Base-by-base conservation (phyloP, 164 flowering plant genomes). In the Euptelea pleiosperma region DNA sequence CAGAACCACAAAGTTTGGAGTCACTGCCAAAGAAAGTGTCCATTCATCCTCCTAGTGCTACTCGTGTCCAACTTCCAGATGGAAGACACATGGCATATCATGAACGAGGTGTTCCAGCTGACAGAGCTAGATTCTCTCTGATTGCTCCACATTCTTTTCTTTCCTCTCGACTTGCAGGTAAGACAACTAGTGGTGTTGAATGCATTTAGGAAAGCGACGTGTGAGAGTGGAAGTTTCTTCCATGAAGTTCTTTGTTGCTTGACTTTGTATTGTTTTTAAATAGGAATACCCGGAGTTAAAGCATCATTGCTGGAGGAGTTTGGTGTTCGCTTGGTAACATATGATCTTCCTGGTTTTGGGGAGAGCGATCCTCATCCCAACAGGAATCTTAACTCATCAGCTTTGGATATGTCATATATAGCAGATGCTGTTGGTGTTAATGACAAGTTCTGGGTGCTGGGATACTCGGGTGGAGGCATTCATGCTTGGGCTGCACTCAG, bases 341-440 rank as follows among this genome's bases (percentile, higher is more conserved):
- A 88, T 78, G 99, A 93, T 77, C 95, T 88, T 74, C 99, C 99
- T 67, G 99, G 99, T 69, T 93, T 93, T 79, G 99, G 99, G 33
- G 97, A 93, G 87, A 93, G 99, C 54, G 97, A 90, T 60, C 97
- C 96, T 65, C 91, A 93, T 78, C 85, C 89, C 1, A 44, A 58
- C 41, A 79, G 99, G 62, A 77, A 80, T 63, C 94, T 88, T 40
- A 81, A 73, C 56, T 75, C 99, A 21, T 90, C 99, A 49, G 97
- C 97, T 11, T 30, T 69, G 69, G 99, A 93, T 75, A 76, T 90
- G 76, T 61, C 71, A 30, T 19, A 69, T 31, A 61, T 88, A 55
- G 92, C 97, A 10, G 62, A 81, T 64, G 81, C 85, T 48, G 46
- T 88, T 45, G 86, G 84, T 42, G 68, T 86, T 39, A 69, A 11